Base-by-base conservation (phyloP, 306 rosid species). In the Clitoria ternatea region DNA sequence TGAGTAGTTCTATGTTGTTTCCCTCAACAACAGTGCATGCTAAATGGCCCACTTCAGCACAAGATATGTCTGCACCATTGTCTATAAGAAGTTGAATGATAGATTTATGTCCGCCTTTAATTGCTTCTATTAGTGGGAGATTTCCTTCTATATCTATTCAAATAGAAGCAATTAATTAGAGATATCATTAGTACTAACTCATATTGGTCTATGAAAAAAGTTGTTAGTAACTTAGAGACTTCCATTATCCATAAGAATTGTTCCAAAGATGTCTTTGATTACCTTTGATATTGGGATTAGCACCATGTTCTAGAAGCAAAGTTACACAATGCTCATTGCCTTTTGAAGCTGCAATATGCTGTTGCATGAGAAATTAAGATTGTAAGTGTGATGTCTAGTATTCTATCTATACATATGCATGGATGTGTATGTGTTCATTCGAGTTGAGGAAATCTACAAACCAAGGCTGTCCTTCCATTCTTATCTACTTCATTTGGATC, bases 231-330 rank as follows among this genome's bases (percentile, higher is more conserved):
- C 20, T 50, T 37, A 50, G 68, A 39, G 13, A 39, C 1, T 44
- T 6, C 50, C 8, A 4, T 64, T 49, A 32, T 30, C 1, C 3
- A 0, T 7, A 18, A 2, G 18, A 48, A 45, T 20, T 68, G 24
- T 35, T 50, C 43, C 63, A 36, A 18, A 35, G 36, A 15, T 17
- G 40, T 7, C 35, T 17, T 12, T 40, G 15, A 22, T 3, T 82
- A 90, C 96, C 96, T 87, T 50, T 82, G 53, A 13, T 55, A 77
- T 85, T 87, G 27, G 96, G 89, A 74, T 85, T 79, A 11, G 88
- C 88, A 43, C 87, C 91, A 78, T 73, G 72, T 59, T 87, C 80
- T 42, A 87, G 47, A 54, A 90, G 96, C 50, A 83, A 75, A 76
- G 54, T 50, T 44, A 79, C 81, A 76, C 91, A 87, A 26, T 64